Evolutionary conservation across 176 grass and related monocot species (phyloP).

Genomic region (Saccharum officinarum): DNA sequence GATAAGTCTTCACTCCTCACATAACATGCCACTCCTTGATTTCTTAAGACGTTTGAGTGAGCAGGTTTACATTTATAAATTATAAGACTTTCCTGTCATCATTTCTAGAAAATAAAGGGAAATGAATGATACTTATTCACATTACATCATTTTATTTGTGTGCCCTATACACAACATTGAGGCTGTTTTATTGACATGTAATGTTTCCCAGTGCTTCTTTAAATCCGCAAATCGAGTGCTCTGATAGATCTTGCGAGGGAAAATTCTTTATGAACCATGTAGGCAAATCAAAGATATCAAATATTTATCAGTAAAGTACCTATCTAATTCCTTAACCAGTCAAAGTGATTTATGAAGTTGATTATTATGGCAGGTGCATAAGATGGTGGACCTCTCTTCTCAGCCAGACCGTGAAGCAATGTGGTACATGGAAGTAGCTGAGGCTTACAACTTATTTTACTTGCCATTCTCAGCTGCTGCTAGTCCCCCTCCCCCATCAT

Average conservation of each 20-base stretch:
- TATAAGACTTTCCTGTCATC: neutral
- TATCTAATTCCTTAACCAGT: neutral
- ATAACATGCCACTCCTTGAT: slow-evolving; percentile 3
- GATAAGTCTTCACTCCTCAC: neutral
- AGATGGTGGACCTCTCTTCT: slow-evolving; percentile 75
- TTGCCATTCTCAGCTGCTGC: neutral
- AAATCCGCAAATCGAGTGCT: neutral
- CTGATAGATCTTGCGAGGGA: neutral
- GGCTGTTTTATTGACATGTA: neutral
- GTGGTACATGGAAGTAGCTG: slow-evolving; percentile 88
- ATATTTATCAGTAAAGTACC: neutral
- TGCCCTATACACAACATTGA: neutral
- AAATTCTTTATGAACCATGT: slow-evolving; percentile 1
- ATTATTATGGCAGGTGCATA: slow-evolving; percentile 67
- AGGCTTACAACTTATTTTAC: slow-evolving; percentile 75
- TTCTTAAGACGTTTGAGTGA: slow-evolving; percentile 17
- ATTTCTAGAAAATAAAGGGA: neutral
- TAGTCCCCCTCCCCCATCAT: neutral
- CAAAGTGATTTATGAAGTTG: neutral
- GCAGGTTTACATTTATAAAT: neutral
- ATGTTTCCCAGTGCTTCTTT: slow-evolving; percentile 4
- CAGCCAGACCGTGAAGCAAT: slow-evolving; percentile 75
- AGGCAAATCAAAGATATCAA: neutral
- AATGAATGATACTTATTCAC: neutral
- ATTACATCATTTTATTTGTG: neutral